Percentiles rank a stretch among this genome's conserved stretches.
Conservation (phyloP, 768 basidiomycete genomes). For the Leccinellum rugosiceps region DNA sequence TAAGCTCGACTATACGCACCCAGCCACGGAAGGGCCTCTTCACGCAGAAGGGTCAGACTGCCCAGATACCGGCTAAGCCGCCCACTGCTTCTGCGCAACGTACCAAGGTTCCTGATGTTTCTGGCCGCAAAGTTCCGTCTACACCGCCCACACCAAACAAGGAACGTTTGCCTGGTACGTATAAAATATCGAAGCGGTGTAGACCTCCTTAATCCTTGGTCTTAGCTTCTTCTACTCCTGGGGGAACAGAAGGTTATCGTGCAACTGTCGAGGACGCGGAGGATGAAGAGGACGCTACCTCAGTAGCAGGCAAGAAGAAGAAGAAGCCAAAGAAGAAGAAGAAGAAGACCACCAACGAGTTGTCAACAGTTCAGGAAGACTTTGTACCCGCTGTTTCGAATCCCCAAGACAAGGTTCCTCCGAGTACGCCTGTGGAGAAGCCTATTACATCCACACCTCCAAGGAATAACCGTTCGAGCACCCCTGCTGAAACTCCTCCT, state of each 20-base stretch:
- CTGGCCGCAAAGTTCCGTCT: slow-evolving; percentile 8
- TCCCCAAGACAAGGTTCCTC: slow-evolving; percentile 15
- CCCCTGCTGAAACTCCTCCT: slow-evolving; percentile 17
- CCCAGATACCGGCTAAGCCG: slow-evolving; percentile 11
- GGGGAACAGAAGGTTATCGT: slow-evolving; percentile 34
- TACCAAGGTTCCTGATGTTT: slow-evolving; percentile 2
- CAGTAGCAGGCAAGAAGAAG: slow-evolving; percentile 52
- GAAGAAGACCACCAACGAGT: slow-evolving; percentile 43
- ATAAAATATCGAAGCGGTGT: neutral
- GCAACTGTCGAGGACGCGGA: slow-evolving; percentile 71
- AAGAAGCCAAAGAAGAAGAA: slow-evolving; percentile 64
- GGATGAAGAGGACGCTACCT: slow-evolving; percentile 50
- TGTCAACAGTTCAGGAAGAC: slow-evolving; percentile 24
- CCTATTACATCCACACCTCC: slow-evolving; percentile 17
- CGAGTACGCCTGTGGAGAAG: slow-evolving; percentile 18
- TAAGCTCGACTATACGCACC: slow-evolving; percentile 37
- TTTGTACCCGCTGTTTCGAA: slow-evolving; percentile 13
- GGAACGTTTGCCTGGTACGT: slow-evolving; percentile 14
- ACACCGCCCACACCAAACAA: slow-evolving; percentile 10
- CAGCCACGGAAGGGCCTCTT: slow-evolving; percentile 32
- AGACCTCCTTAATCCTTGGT: neutral
- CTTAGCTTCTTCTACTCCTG: slow-evolving; percentile 8
- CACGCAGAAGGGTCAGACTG: slow-evolving; percentile 15
- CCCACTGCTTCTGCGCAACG: neutral
- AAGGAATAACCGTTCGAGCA: slow-evolving; percentile 14